phyloP scores from a whole-genome alignment of 2,329 filamentous ascomycete genomes.

The Xylaria sp. region DNA sequence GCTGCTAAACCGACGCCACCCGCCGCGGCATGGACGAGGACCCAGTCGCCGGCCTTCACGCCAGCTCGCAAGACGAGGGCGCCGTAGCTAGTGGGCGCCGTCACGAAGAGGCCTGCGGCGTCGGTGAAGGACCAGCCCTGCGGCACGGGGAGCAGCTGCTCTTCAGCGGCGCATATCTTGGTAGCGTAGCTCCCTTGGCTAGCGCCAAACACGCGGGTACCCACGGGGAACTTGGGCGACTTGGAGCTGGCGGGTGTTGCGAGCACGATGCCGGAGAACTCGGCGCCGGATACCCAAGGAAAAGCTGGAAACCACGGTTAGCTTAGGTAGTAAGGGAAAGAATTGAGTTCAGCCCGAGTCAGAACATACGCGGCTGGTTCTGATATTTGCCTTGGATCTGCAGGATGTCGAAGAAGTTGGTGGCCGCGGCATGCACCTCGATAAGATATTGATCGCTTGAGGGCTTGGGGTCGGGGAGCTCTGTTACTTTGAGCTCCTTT shows the following conservation, averaged over 20 bases:
- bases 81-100: slow-evolving; percentile 88
- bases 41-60: slow-evolving; percentile 82
- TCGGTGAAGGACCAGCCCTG: slow-evolving; percentile 84
- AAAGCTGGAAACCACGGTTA: slow-evolving; percentile 62
- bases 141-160: slow-evolving; percentile 76
- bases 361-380: slow-evolving; percentile 74
- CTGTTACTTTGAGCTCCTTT: slow-evolving; percentile 77
- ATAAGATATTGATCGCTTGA: slow-evolving; percentile 82
- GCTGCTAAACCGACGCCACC: slow-evolving; percentile 92
- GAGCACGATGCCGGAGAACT: slow-evolving; percentile 84
- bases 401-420: slow-evolving; percentile 97
- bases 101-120: slow-evolving; percentile 90
- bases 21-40: slow-evolving; percentile 91
- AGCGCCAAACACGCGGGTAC: slow-evolving; percentile 87
- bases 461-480: slow-evolving; percentile 79
- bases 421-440: slow-evolving; percentile 84
- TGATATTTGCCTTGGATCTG: slow-evolving; percentile 98
- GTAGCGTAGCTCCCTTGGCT: slow-evolving; percentile 88
- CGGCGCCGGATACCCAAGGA: slow-evolving; percentile 86
- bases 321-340: background rate
- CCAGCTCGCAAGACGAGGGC: slow-evolving; percentile 81
- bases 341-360: too few relatives aligned
- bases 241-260: slow-evolving; percentile 66
- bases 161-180: slow-evolving; percentile 74
- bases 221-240: slow-evolving; percentile 72